Percentiles rank a stretch among this genome's conserved stretches.
Conservation (phyloP, 805 yeast species). For the Candida quercuum region DNA sequence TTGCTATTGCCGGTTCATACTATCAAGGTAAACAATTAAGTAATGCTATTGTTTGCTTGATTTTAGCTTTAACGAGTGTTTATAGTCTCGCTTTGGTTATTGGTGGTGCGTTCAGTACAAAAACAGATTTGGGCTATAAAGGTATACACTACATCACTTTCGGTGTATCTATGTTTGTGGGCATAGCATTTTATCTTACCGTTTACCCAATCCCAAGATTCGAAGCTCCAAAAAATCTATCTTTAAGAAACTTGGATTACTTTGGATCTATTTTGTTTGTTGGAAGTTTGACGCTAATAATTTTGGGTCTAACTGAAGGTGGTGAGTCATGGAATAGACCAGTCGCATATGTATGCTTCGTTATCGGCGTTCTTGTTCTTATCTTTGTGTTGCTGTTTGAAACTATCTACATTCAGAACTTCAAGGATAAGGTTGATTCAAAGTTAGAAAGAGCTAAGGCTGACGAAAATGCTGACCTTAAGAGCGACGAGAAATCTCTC, state of each 20-base stretch:
- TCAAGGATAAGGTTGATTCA: conserved; percentile 7
- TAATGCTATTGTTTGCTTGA: conserved; percentile 23
- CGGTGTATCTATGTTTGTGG: conserved; percentile 23
- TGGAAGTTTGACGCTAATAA: conserved; percentile 30
- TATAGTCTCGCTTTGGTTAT: conserved; percentile 35
- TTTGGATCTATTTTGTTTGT: conserved; percentile 29
- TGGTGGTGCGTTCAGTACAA: conserved; percentile 42
- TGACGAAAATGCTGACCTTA: background rate
- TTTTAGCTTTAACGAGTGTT: conserved; percentile 24
- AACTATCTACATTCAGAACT: conserved; percentile 15
- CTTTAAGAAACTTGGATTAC: conserved; percentile 29
- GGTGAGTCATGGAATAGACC: conserved; percentile 39
- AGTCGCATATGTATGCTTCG: conserved; percentile 35
- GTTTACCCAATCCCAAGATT: conserved; percentile 26
- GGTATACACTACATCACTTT: conserved; percentile 34
- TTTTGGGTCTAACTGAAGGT: conserved; percentile 40
- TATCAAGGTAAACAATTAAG: conserved; percentile 25
- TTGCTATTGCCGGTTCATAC: conserved; percentile 27
- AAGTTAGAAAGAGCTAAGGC: conserved; percentile 4
- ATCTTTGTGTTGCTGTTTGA: conserved; percentile 27
- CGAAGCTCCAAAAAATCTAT: conserved; percentile 14
- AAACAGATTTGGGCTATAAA: conserved; percentile 32
- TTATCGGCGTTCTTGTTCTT: conserved; percentile 32
- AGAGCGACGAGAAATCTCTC: background rate
- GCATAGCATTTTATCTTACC: conserved; percentile 24